These are phyloP conservation scores for Phalaenopsis aphrodite DNA, from an alignment of 106 monocot species.

Conservation along the genomic window DNA sequence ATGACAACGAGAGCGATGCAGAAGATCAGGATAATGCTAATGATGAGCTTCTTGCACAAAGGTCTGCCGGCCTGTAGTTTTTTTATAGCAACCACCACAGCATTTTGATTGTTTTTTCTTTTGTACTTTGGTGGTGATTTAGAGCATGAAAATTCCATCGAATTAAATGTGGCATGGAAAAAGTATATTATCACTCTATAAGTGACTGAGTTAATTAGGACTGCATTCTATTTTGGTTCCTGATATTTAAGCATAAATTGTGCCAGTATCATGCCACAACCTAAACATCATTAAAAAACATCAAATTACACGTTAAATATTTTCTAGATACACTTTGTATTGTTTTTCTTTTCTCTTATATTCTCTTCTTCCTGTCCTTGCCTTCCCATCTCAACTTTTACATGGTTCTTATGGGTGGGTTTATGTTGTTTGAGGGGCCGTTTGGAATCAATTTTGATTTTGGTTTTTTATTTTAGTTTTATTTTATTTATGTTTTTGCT, in stretches of 20 bases:
- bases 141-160: not conserved
- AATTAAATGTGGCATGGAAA: too few species aligned
- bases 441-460: too few species aligned
- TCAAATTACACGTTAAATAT: not conserved
- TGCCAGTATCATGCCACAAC: not conserved
- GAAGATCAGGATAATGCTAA: constrained; percentile 30
- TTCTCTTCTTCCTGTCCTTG: not conserved
- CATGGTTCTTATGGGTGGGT: not conserved
- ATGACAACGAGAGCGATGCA: constrained; percentile 38
- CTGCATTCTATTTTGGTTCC: not conserved
- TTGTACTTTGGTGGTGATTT: not conserved
- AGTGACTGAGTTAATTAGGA: not conserved
- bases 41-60: constrained; percentile 23
- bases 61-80: constrained; percentile 20
- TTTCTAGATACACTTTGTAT: not conserved
- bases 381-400: not conserved
- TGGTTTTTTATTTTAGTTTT: too few species aligned
- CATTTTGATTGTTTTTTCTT: not conserved
- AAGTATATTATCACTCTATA: not conserved
- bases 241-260: not conserved
- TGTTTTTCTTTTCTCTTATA: not conserved
- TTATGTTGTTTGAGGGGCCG: too few species aligned
- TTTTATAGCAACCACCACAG: not conserved
- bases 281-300: not conserved
- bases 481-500: too few species aligned